Percentiles rank a stretch among this genome's conserved stretches.
Evolutionary conservation across 1,284 basidiomycete genomes (phyloP).

Genomic region (Fomitiporia mediterranea): DNA sequence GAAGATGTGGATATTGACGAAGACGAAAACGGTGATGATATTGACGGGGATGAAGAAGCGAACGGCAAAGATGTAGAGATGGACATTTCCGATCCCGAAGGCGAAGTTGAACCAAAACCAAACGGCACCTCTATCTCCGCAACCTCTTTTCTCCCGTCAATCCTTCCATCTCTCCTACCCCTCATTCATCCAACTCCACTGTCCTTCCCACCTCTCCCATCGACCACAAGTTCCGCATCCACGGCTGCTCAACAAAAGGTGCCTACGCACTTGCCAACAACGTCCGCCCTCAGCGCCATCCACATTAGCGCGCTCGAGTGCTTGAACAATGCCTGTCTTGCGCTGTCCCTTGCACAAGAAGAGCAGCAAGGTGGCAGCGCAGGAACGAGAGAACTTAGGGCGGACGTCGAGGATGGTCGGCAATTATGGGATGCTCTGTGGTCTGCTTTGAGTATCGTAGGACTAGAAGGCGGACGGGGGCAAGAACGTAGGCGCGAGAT

Average conservation of each 20-base stretch:
- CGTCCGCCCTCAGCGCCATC: conserved; percentile 74
- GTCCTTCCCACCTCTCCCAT: conserved; percentile 70
- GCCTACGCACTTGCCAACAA: conserved; percentile 82
- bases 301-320: conserved; percentile 86
- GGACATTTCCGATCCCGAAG: conserved; percentile 31
- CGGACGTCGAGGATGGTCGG: conserved; percentile 45
- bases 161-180: conserved; percentile 58
- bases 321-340: conserved; percentile 85
- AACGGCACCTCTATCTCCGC: conserved; percentile 21
- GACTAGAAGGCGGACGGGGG: conserved; percentile 53
- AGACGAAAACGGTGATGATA: conserved; percentile 34
- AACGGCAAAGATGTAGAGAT: conserved; percentile 28
- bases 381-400: conserved; percentile 30
- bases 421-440: conserved; percentile 60
- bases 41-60: conserved; percentile 28
- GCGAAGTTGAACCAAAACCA: conserved; percentile 22
- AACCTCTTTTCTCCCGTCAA: conserved; percentile 39
- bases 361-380: background rate
- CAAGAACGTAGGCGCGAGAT: conserved; percentile 63
- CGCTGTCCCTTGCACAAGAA: conserved; percentile 40
- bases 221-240: conserved; percentile 27
- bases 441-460: conserved; percentile 51
- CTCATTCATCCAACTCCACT: conserved; percentile 69
- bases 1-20: conserved; percentile 34
- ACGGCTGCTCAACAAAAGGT: conserved; percentile 27